A percentile compares a stretch with the other conserved stretches of the same genome.
Conservation (phyloP, 208 protist species). For the Lotmaria passim region DNA sequence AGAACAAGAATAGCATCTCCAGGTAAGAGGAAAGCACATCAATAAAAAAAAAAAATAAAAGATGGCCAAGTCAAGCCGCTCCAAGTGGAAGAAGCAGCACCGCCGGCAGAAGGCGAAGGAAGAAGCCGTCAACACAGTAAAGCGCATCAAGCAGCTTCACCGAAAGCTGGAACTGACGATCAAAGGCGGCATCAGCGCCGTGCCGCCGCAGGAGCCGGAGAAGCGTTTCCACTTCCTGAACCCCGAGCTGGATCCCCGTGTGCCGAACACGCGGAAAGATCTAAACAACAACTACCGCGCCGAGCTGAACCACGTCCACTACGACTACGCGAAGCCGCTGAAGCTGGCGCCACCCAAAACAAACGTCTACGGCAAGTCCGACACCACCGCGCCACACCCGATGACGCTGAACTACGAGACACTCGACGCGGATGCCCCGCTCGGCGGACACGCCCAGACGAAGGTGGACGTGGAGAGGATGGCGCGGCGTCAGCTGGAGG, state of each 20-base stretch:
- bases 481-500: background rate
- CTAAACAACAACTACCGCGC: constrained; percentile 76
- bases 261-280: constrained; percentile 61
- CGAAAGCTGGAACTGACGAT: constrained; percentile 75
- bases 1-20: no score
- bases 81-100: constrained; percentile 89
- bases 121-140: constrained; percentile 43
- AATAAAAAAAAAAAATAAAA: background rate
- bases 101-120: constrained; percentile 57
- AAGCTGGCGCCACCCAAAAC: constrained; percentile 49
- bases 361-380: constrained; percentile 71
- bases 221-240: constrained; percentile 83
- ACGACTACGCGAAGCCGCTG: constrained; percentile 75
- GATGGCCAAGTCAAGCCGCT: constrained; percentile 87
- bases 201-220: constrained; percentile 79
- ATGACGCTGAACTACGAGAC: constrained; percentile 63
- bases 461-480: constrained; percentile 66
- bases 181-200: constrained; percentile 67
- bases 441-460: constrained; percentile 71
- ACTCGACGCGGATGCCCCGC: constrained; percentile 57
- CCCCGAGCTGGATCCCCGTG: constrained; percentile 64
- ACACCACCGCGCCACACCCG: constrained; percentile 64
- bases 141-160: constrained; percentile 63
- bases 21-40: background rate
- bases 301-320: constrained; percentile 47